Conservation (phyloP, 768 basidiomycete genomes). For the Hericium coralloides region DNA sequence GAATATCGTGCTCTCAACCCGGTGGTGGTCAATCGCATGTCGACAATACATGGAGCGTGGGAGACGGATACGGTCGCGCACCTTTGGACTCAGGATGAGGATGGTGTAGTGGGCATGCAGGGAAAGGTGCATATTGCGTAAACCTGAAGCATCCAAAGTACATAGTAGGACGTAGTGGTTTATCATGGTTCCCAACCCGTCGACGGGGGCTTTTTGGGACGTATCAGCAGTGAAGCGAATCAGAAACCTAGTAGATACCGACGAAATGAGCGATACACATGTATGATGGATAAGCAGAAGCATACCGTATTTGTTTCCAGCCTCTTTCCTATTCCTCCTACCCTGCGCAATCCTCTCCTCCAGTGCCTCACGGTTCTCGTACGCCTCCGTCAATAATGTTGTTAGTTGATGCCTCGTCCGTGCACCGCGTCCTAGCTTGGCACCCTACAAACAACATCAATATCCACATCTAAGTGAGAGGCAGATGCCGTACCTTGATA, state of each 20-base stretch:
- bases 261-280: neutral
- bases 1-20: constrained; percentile 67
- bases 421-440: constrained; percentile 63
- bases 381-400: constrained; percentile 74
- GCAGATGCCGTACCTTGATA: constrained; percentile 45
- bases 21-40: constrained; percentile 40
- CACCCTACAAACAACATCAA: constrained; percentile 36
- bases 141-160: constrained; percentile 14
- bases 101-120: constrained; percentile 62
- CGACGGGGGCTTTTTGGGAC: neutral
- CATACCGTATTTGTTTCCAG: constrained; percentile 86
- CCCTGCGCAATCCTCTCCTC: constrained; percentile 83
- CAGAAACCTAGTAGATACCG: neutral
- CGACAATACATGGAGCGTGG: constrained; percentile 41
- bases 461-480: neutral
- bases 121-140: constrained; percentile 24
- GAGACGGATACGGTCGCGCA: constrained; percentile 28
- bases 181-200: neutral
- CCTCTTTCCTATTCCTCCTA: constrained; percentile 76
- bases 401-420: constrained; percentile 71
- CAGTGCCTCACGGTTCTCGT: constrained; percentile 70
- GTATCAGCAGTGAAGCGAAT: neutral
- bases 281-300: neutral
- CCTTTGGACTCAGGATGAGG: constrained; percentile 52
- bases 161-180: neutral